These are phyloP conservation scores for Gossypium anomalum DNA, from an alignment of 345 rosid genomes.

Conservation along the genomic window DNA sequence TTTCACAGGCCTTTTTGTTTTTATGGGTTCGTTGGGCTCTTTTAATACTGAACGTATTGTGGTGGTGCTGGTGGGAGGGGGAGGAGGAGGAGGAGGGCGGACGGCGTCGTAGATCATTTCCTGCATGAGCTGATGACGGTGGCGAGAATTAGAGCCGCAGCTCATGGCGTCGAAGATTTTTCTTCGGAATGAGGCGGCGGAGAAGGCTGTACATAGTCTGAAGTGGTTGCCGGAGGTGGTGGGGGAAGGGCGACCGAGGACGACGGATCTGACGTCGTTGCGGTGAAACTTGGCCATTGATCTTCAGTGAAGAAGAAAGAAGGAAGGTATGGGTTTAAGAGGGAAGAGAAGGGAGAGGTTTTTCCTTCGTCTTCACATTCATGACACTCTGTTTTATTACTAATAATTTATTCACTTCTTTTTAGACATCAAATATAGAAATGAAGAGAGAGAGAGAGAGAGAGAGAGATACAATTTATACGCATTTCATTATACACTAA, in stretches of 20 bases:
- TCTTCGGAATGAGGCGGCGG: conserved; percentile 61
- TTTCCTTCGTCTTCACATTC: background rate
- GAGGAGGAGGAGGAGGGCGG: conserved; percentile 26
- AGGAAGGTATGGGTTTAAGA: background rate
- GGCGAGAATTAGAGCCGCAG: conserved; percentile 70
- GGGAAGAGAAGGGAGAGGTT: background rate
- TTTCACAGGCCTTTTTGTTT: background rate
- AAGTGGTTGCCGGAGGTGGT: conserved; percentile 30
- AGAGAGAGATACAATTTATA: no score
- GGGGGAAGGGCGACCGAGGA: conserved; percentile 51
- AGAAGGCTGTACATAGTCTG: conserved; percentile 60
- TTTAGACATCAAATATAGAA: background rate
- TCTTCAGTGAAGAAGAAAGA: background rate
- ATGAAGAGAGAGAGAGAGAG: background rate
- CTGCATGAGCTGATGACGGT: conserved; percentile 35
- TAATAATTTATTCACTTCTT: conserved; percentile 6
- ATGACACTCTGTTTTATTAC: background rate
- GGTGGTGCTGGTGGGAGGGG: conserved; percentile 22
- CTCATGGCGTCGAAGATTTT: conserved; percentile 63
- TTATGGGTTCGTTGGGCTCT: conserved; percentile 18
- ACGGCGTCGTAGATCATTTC: conserved; percentile 33
- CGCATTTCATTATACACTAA: no score
- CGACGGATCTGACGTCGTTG: conserved; percentile 62
- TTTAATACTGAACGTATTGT: conserved; percentile 32
- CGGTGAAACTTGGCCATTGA: conserved; percentile 67